Evolutionary conservation across 2,329 filamentous ascomycete genomes (phyloP), one percentile per base, ranked within the genome.

Genomic region (Lachnellula subtilissima): DNA sequence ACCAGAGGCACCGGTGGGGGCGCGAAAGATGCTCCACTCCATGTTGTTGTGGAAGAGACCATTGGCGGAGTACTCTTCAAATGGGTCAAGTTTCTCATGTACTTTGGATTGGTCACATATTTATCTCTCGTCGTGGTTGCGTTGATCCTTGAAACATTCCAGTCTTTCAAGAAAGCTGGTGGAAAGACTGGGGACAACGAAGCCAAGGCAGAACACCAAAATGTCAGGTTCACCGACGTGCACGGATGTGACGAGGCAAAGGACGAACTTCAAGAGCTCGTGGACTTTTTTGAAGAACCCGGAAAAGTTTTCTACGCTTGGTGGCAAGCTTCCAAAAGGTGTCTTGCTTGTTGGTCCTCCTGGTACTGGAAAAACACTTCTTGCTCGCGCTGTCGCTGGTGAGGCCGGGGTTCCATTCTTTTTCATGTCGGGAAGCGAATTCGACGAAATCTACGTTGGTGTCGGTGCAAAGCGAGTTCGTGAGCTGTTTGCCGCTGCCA

Each of bases 401-500:
- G 94, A 99, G 76, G 92, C 94, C 53, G 94, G 93, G 54, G 94
- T 99, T 17, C 94, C 94, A 1, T 99, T 99, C 80, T 99, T 97
- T 80, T 99, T 97, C 81, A 97, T 99, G 93, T 99, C 94, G 69
- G 94, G 94, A 50, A 96, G 91, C 56, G 94, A 99, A 72, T 99
- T 99, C 70, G 94, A 99, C 69, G 94, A 99, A 74, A 88, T 99
- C 52, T 99, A 97, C 69, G 95, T 99, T 37, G 94, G 94, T 70
- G 94, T 99, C 53, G 91, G 92, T 69, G 91, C 91, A 47, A 96
- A 99, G 79, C 89, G 94, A 68, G 93, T 99, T 49, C 90, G 94
- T 57, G 94, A 97, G 60, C 82, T 96, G n/a, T 96, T 96, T 72
- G 76, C 79, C 47, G 85, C 88, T 54, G 93, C 93, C 62, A 89